These are phyloP conservation scores for Salvia rosmarinus DNA, from an alignment of 257 asterid genomes.

Conservation along the genomic window DNA sequence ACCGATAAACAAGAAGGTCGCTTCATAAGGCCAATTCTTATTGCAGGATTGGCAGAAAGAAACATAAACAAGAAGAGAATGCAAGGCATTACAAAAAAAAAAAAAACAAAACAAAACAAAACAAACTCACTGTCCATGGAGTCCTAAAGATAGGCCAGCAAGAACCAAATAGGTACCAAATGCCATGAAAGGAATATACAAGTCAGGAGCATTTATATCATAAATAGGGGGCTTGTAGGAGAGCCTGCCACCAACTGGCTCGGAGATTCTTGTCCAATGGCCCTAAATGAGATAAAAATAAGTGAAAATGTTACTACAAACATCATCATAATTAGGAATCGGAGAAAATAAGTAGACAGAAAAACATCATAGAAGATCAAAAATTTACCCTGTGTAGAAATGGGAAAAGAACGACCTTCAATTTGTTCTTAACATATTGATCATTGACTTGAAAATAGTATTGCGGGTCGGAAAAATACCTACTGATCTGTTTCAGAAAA, in stretches of 20 bases:
- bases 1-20: neutral
- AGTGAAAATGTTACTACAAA: neutral
- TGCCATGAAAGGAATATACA: constrained; percentile 65
- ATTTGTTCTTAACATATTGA: constrained; percentile 58
- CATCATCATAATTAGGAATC: neutral
- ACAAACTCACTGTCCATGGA: constrained; percentile 55
- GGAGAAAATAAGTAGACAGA: neutral
- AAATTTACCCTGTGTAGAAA: constrained; percentile 59
- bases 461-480: constrained; percentile 63
- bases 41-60: neutral
- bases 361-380: constrained; percentile 11
- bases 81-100: neutral
- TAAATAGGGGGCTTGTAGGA: constrained; percentile 68
- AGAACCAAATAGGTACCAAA: constrained; percentile 63
- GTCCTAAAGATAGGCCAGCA: constrained; percentile 61
- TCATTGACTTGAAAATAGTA: constrained; percentile 70
- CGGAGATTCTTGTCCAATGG: constrained; percentile 67
- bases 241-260: constrained; percentile 67
- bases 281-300: constrained; percentile 43
- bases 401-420: constrained; percentile 63
- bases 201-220: constrained; percentile 65
- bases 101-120: too few species aligned
- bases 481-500: constrained; percentile 53
- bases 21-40: neutral
- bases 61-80: neutral